Percentiles rank a stretch among this genome's conserved stretches.
phyloP scores from a whole-genome alignment of 305 asterid genomes.

The Withania somnifera region DNA sequence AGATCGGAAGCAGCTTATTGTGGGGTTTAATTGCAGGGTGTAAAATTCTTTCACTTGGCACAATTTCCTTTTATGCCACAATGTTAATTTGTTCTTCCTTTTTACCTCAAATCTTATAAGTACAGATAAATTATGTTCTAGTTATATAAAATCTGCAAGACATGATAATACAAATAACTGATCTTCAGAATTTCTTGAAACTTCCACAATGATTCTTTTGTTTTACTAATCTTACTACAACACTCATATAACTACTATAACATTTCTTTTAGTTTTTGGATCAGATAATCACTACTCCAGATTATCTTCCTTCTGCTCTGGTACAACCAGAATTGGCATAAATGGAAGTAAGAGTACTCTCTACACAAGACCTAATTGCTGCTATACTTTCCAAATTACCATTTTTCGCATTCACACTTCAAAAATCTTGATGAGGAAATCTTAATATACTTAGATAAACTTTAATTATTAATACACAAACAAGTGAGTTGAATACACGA shows the following conservation, averaged over 20 bases:
- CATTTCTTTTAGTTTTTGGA: neutral
- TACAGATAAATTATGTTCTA: neutral
- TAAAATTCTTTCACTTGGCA: neutral
- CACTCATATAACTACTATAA: neutral
- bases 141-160: neutral
- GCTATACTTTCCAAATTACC: neutral
- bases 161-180: neutral
- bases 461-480: neutral
- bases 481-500: neutral
- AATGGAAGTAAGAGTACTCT: neutral
- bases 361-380: neutral
- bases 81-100: neutral
- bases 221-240: neutral
- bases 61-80: neutral
- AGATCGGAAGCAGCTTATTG: neutral
- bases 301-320: neutral
- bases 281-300: neutral
- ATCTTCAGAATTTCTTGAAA: neutral
- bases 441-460: neutral
- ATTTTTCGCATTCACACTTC: neutral
- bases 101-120: neutral
- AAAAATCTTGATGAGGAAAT: neutral
- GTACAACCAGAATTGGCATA: neutral
- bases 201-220: neutral
- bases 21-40: neutral